Conservation (phyloP, 495 filamentous ascomycete species). For the Annulohypoxylon maeteangense region DNA sequence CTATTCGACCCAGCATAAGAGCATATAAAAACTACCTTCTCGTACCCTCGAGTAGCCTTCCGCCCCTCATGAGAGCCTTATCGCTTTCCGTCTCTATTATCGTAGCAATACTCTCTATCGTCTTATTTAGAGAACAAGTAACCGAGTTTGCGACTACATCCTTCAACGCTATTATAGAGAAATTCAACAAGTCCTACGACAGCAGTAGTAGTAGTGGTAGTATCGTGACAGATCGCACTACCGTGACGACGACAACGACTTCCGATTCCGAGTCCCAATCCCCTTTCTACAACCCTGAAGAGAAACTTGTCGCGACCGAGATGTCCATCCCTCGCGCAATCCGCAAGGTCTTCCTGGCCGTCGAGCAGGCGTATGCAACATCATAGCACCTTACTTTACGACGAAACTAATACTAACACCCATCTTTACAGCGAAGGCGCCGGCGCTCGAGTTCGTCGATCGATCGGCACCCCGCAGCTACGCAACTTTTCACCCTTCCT, state of each 20-base stretch:
- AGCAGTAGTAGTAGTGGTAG: slow-evolving; percentile 28
- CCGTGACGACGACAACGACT: slow-evolving; percentile 25
- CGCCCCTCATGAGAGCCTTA: slow-evolving; percentile 47
- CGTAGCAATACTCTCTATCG: slow-evolving; percentile 52
- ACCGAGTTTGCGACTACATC: slow-evolving; percentile 40
- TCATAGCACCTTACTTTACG: not conserved
- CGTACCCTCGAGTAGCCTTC: not conserved
- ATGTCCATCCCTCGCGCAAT: slow-evolving; percentile 81
- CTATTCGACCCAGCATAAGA: slow-evolving; percentile 30
- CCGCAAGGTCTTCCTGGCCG: slow-evolving; percentile 81
- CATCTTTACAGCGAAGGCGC: slow-evolving; percentile 70
- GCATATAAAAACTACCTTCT: slow-evolving; percentile 24
- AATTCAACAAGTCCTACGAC: slow-evolving; percentile 26
- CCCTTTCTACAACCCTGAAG: slow-evolving; percentile 42
- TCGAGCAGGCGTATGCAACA: slow-evolving; percentile 70
- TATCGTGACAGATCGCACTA: slow-evolving; percentile 9
- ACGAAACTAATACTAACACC: not conserved
- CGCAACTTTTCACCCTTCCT: slow-evolving; percentile 93
- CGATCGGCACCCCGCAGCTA: slow-evolving; percentile 84
- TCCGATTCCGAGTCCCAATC: slow-evolving; percentile 29
- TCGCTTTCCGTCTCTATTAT: slow-evolving; percentile 50
- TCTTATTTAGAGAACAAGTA: slow-evolving; percentile 48
- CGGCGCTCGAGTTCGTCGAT: slow-evolving; percentile 86
- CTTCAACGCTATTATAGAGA: slow-evolving; percentile 34
- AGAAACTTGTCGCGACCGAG: slow-evolving; percentile 48